Base-by-base conservation (phyloP, 2,329 filamentous ascomycete genomes). In the Aspergillus puulaauensis region DNA sequence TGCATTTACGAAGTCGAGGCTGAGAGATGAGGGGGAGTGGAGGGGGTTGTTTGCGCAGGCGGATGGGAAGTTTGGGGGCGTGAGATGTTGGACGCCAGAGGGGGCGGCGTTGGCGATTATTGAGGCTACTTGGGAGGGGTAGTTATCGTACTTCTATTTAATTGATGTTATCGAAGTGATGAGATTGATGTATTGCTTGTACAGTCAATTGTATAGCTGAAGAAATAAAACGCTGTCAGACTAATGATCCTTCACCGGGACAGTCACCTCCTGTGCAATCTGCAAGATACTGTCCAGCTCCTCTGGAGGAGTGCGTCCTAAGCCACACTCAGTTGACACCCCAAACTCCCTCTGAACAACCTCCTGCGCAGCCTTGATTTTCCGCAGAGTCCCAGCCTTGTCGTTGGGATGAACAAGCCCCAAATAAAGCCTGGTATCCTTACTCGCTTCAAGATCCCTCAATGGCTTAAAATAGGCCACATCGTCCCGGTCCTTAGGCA, bases 211-310 rank as follows among this genome's bases (percentile, higher is more conserved):
- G 24, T 27, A 27, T 27, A 24, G 23, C 23, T 21, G 21, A 24
- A 24, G 23, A 7, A 6, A 24, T 24, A 24, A 7, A 24, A 24
- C 7, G 5, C 6, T 24, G 23, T 24, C 23, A 24, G 23, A 24
- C 23, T 24, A 24, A 21, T 21, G 3, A 21, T 4, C 21, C 23
- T 24, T 24, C 23, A 24, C 23, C 5, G 46, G 46, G 6, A 7
- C 31, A 19, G 53, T 50, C 11, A 56, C 53, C 4, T 50, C 46
- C n/a, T 19, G 40, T 11, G 37, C 50, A 17, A 56, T 56, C 7
- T 24, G 3, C 19, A 91, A 96, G 77, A 96, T 58, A 49, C 59
- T 61, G 3, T 59, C 57, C 5, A 70, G 50, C 0, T 69, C 60
- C 12, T 66, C 63, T 7, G 8, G n/a, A 2, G 66, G 59, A 3